These are phyloP conservation scores for Aspergillus chevalieri DNA, from an alignment of 2,329 filamentous ascomycete genomes.

Conservation along the genomic window DNA sequence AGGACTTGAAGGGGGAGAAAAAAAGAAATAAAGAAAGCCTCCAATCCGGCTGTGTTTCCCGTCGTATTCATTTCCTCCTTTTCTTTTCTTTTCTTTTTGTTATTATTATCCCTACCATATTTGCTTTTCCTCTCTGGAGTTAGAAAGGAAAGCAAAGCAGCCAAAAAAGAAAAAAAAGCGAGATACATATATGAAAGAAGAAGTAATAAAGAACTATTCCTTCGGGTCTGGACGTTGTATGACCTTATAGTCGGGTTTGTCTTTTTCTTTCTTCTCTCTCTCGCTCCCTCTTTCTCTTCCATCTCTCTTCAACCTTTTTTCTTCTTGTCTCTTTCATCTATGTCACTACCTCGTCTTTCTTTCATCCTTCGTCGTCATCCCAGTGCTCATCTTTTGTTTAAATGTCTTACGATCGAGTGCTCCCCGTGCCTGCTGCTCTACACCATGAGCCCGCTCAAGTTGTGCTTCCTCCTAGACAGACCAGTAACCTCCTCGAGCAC, in stretches of 20 bases:
- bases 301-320: constrained; percentile 6
- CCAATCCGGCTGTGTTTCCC: too few relatives aligned
- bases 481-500: constrained; percentile 35
- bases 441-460: constrained; percentile 34
- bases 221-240: too few relatives aligned
- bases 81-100: constrained; percentile 1
- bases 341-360: constrained; percentile 8
- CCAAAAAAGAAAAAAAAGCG: constrained; percentile 8
- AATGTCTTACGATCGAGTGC: constrained; percentile 46
- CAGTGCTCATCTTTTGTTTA: constrained; percentile 15
- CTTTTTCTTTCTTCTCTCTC: constrained; percentile 1
- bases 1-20: too few relatives aligned
- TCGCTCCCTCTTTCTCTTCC: constrained; percentile 11
- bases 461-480: constrained; percentile 22
- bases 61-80: background rate
- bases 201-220: too few relatives aligned
- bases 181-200: constrained; percentile 4
- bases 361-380: constrained; percentile 3
- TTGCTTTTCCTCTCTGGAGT: background rate
- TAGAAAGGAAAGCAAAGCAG: constrained; percentile 1
- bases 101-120: background rate
- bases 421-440: constrained; percentile 39
- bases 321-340: constrained; percentile 5
- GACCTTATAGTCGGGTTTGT: too few relatives aligned
- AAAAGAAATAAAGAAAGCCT: too few relatives aligned